Conservation (phyloP, 768 basidiomycete genomes). For the Neoboletus brunneissimus region DNA sequence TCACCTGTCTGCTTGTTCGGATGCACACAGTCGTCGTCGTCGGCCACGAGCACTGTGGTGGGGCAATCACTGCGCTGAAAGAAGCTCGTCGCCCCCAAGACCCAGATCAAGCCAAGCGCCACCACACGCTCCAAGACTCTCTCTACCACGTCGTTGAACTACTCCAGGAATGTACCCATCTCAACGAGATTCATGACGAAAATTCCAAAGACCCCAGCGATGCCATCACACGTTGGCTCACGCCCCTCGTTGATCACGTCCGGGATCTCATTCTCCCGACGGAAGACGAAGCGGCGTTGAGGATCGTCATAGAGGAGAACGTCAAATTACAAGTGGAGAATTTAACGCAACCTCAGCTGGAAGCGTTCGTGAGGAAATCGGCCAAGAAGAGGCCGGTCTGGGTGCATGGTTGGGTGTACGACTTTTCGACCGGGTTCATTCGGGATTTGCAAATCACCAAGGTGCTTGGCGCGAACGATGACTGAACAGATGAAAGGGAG, state of each 20-base stretch:
- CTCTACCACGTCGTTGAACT: slow-evolving; percentile 8
- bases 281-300: slow-evolving; percentile 29
- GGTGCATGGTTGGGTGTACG: slow-evolving; percentile 76
- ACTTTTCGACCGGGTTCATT: slow-evolving; percentile 55
- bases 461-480: background rate
- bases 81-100: background rate
- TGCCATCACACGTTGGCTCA: slow-evolving; percentile 69
- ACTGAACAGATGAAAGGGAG: background rate
- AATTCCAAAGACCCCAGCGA: slow-evolving; percentile 34
- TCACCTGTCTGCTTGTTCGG: background rate
- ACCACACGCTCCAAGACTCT: slow-evolving; percentile 15
- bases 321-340: slow-evolving; percentile 46
- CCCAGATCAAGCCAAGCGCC: background rate
- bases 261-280: slow-evolving; percentile 37
- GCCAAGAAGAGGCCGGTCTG: slow-evolving; percentile 38
- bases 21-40: slow-evolving; percentile 64
- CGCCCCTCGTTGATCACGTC: slow-evolving; percentile 58
- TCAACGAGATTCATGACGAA: slow-evolving; percentile 15
- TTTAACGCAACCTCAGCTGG: background rate
- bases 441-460: slow-evolving; percentile 53
- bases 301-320: slow-evolving; percentile 50
- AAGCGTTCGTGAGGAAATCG: background rate
- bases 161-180: slow-evolving; percentile 12
- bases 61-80: slow-evolving; percentile 45
- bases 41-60: slow-evolving; percentile 83